Conservation (phyloP, 2,329 filamentous ascomycete species). For the Sporothrix protearum region DNA sequence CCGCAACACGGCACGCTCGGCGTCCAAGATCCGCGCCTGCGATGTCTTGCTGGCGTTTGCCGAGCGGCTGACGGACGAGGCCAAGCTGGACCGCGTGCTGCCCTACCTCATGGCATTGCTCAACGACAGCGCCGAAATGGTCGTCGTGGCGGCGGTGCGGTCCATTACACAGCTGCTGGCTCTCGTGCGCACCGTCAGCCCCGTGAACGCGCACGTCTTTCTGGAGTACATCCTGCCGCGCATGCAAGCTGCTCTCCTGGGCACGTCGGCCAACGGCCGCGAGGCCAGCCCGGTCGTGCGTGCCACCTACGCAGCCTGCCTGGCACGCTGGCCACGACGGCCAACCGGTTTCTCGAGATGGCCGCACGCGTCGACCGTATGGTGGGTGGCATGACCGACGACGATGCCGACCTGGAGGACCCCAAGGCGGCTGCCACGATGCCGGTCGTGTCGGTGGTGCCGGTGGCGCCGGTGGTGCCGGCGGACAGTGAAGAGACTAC, state of each 20-base stretch:
- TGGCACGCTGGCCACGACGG: slow-evolving; percentile 82
- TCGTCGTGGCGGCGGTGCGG: slow-evolving; percentile 79
- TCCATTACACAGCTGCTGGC: slow-evolving; percentile 85
- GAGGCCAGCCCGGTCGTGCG: slow-evolving; percentile 59
- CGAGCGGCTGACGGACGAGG: slow-evolving; percentile 88
- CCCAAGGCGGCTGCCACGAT: neutral
- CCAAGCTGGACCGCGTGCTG: slow-evolving; percentile 87
- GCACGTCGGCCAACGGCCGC: slow-evolving; percentile 26
- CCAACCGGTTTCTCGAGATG: slow-evolving; percentile 74
- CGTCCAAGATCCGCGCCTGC: slow-evolving; percentile 83
- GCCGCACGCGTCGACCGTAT: slow-evolving; percentile 39
- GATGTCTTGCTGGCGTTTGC: slow-evolving; percentile 90
- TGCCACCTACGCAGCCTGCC: slow-evolving; percentile 87
- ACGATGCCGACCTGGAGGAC: slow-evolving; percentile 15
- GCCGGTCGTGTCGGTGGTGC: too few species aligned
- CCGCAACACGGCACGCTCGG: slow-evolving; percentile 81
- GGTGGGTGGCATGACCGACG: slow-evolving; percentile 8
- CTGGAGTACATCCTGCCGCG: slow-evolving; percentile 65
- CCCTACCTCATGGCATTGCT: slow-evolving; percentile 84
- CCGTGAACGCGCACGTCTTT: slow-evolving; percentile 66
- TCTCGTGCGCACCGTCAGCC: slow-evolving; percentile 82
- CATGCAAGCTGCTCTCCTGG: slow-evolving; percentile 53
- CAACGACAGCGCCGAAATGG: slow-evolving; percentile 76
- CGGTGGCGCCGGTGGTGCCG: neutral
- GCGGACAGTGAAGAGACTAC: neutral